A percentile compares a stretch with the other conserved stretches of the same genome.
phyloP scores from a whole-genome alignment of 352 stramenopile species.

The Phytopythium ostracodes region DNA sequence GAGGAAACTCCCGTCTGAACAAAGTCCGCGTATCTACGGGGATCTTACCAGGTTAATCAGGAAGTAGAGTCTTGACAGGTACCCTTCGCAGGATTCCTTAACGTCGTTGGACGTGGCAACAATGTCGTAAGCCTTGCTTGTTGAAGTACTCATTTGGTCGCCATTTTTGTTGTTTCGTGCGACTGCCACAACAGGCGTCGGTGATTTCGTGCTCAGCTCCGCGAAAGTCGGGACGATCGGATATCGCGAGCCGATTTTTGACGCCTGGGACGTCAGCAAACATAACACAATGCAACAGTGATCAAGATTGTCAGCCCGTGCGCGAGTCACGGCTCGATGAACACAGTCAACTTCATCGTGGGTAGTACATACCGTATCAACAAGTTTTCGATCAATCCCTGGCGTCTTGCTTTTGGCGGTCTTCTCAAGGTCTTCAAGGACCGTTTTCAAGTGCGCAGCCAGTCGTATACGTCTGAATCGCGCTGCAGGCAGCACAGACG shows the following conservation, averaged over 20 bases:
- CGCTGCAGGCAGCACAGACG: slow-evolving; percentile 25
- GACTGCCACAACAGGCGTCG: neutral
- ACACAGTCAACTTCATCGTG: neutral
- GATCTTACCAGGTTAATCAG: slow-evolving; percentile 36
- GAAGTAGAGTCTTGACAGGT: slow-evolving; percentile 33
- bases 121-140: slow-evolving; percentile 12
- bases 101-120: slow-evolving; percentile 14
- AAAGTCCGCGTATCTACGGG: neutral
- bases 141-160: neutral
- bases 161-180: neutral
- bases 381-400: slow-evolving; percentile 43
- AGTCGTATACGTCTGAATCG: slow-evolving; percentile 55
- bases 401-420: slow-evolving; percentile 23
- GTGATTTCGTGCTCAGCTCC: slow-evolving; percentile 41
- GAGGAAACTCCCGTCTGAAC: too few relatives aligned
- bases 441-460: slow-evolving; percentile 35
- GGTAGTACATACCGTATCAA: slow-evolving; percentile 41
- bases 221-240: slow-evolving; percentile 47
- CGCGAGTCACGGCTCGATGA: neutral
- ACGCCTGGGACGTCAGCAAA: slow-evolving; percentile 16
- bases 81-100: slow-evolving; percentile 26
- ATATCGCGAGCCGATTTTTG: slow-evolving; percentile 35
- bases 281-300: neutral
- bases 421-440: slow-evolving; percentile 35
- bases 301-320: neutral